A percentile compares a stretch with the other conserved stretches of the same genome.
phyloP scores from a whole-genome alignment of 495 filamentous ascomycete species.

The Aspergillus homomorphus region DNA sequence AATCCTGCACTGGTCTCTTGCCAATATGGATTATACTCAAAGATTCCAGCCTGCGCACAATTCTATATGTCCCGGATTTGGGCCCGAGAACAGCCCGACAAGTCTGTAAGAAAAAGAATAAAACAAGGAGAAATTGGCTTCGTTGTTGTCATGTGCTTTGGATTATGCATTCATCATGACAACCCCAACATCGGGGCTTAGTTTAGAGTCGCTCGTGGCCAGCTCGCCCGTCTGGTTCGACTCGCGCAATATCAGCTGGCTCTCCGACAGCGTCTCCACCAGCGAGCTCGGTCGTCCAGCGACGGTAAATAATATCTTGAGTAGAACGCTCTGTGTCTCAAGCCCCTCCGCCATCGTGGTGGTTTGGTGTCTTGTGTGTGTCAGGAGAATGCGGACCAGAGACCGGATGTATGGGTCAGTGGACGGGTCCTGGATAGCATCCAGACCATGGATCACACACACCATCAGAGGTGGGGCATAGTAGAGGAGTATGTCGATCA shows the following conservation, averaged over 20 bases:
- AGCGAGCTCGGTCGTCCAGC: constrained; percentile 34
- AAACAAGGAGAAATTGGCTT: background rate
- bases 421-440: constrained; percentile 36
- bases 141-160: constrained; percentile 1
- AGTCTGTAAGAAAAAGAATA: no score
- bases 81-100: constrained; percentile 10
- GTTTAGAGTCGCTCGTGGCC: constrained; percentile 22
- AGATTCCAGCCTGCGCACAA: constrained; percentile 18
- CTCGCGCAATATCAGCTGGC: constrained; percentile 33
- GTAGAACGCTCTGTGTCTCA: constrained; percentile 30
- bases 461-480: constrained; percentile 44
- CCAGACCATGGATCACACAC: constrained; percentile 42
- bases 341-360: constrained; percentile 16
- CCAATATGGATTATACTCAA: constrained; percentile 22
- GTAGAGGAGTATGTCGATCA: constrained; percentile 40
- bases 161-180: constrained; percentile 44
- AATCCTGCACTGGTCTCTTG: constrained; percentile 4
- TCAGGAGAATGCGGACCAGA: constrained; percentile 35
- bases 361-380: constrained; percentile 34
- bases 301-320: constrained; percentile 46
- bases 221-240: constrained; percentile 23
- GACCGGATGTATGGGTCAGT: constrained; percentile 37
- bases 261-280: constrained; percentile 40
- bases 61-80: constrained; percentile 22
- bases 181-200: constrained; percentile 32